Conservation (phyloP, 2,329 filamentous ascomycete genomes). For the Lomentospora prolificans region DNA sequence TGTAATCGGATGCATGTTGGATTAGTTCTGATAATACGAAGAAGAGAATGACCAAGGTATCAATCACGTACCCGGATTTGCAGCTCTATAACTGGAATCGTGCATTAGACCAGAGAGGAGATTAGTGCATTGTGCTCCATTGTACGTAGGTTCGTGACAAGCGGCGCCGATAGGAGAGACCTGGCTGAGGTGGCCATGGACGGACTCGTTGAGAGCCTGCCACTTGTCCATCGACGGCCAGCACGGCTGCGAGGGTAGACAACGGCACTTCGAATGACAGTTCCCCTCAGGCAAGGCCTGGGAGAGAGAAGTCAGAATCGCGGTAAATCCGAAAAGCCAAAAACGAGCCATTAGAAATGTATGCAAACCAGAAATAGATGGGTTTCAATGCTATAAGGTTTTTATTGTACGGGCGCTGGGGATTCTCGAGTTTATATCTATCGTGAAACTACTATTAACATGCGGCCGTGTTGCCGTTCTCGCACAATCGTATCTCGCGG, state of each 20-base stretch:
- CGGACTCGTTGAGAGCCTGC: constrained; percentile 38
- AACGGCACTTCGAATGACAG: constrained; percentile 23
- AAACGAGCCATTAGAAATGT: neutral
- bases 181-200: constrained; percentile 39
- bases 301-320: neutral
- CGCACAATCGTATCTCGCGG: too few species aligned
- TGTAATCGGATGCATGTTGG: neutral
- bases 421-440: too few species aligned
- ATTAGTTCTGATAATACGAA: neutral
- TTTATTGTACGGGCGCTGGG: too few species aligned
- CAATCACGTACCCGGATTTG: neutral
- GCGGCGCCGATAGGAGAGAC: constrained; percentile 41
- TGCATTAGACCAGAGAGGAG: constrained; percentile 15
- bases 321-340: neutral
- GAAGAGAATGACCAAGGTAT: neutral
- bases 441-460: too few species aligned
- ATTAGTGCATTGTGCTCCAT: constrained; percentile 30
- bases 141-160: constrained; percentile 39
- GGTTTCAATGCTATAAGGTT: too few species aligned
- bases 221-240: constrained; percentile 42
- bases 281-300: neutral
- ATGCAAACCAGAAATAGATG: too few species aligned
- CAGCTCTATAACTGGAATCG: neutral
- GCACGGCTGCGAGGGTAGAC: constrained; percentile 39
- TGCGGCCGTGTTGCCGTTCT: too few species aligned